These are phyloP conservation scores for Aphanomyces invadans DNA, from an alignment of 352 stramenopile species.

Conservation along the genomic window DNA sequence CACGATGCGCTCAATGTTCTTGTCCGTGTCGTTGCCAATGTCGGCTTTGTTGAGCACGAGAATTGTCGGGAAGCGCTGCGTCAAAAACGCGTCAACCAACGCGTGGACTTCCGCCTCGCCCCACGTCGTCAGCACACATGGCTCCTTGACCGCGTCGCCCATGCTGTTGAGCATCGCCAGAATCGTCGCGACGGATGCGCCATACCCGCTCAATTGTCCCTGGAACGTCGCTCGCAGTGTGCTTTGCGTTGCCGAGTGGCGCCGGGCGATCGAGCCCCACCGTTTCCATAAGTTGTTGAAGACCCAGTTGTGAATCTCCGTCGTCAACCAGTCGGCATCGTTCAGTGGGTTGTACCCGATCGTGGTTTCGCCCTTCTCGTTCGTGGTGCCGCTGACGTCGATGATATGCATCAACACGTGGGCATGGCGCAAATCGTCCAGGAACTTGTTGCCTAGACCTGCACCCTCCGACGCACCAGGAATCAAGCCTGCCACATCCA, in stretches of 20 bases:
- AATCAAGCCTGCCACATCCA: conserved; percentile 77
- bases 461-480: conserved; percentile 83
- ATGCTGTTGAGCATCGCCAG: conserved; percentile 61
- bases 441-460: conserved; percentile 98
- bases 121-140: conserved; percentile 48
- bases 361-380: conserved; percentile 84
- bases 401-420: conserved; percentile 88
- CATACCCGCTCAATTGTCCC: conserved; percentile 70
- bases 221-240: conserved; percentile 60
- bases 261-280: conserved; percentile 69
- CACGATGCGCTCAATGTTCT: conserved; percentile 82
- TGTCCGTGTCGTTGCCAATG: conserved; percentile 72
- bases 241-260: conserved; percentile 67
- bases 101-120: conserved; percentile 55
- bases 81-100: conserved; percentile 70
- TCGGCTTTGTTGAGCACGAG: conserved; percentile 87
- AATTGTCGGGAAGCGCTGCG: conserved; percentile 77
- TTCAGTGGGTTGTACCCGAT: conserved; percentile 84
- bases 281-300: conserved; percentile 84
- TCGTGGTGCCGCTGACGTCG: conserved; percentile 80
- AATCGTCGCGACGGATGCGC: conserved; percentile 65
- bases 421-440: conserved; percentile 85
- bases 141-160: conserved; percentile 41
- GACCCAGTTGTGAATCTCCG: conserved; percentile 84
- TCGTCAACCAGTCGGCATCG: conserved; percentile 79